A percentile compares a stretch with the other conserved stretches of the same genome.
phyloP scores from a whole-genome alignment of 768 basidiomycete genomes.

The Solioccasus polychromus region DNA sequence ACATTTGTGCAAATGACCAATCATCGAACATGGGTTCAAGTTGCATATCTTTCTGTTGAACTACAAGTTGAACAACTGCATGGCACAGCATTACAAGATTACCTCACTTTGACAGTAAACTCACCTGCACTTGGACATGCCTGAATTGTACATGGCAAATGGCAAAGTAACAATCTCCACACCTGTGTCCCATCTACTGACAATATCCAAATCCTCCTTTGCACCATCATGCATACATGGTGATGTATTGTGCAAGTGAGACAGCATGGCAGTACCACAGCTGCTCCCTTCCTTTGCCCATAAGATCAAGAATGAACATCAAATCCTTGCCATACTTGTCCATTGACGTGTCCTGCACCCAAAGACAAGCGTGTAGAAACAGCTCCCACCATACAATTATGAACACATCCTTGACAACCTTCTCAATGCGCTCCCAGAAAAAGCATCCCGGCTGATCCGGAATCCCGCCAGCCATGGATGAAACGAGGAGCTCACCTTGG shows the following conservation, averaged over 20 bases:
- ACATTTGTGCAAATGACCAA: too few species aligned
- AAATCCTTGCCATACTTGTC: conserved; percentile 98
- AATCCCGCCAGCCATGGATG: conserved; percentile 94
- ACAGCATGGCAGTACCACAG: conserved; percentile 97
- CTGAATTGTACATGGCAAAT: conserved; percentile 76
- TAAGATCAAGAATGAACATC: conserved; percentile 96
- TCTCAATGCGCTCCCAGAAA: conserved; percentile 87
- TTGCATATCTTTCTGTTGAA: too few species aligned
- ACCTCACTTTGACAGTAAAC: conserved; percentile 84
- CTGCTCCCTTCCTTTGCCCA: conserved; percentile 97
- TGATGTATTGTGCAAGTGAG: conserved; percentile 90
- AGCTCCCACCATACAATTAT: conserved; percentile 83
- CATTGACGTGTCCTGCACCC: conserved; percentile 91
- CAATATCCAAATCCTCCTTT: conserved; percentile 94
- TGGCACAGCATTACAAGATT: not conserved
- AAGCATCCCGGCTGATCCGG: conserved; percentile 90
- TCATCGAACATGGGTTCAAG: too few species aligned
- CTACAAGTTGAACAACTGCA: conserved; percentile 2
- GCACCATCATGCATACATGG: conserved; percentile 86
- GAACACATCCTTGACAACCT: conserved; percentile 84
- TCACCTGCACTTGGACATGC: conserved; percentile 86
- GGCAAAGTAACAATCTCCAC: conserved; percentile 86
- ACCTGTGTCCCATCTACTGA: conserved; percentile 89
- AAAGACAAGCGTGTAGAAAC: conserved; percentile 97
- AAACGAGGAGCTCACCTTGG: conserved; percentile 82